A percentile compares a stretch with the other conserved stretches of the same genome.
Conservation (phyloP, 106 monocot genomes). For the Iris macrosiphon region DNA sequence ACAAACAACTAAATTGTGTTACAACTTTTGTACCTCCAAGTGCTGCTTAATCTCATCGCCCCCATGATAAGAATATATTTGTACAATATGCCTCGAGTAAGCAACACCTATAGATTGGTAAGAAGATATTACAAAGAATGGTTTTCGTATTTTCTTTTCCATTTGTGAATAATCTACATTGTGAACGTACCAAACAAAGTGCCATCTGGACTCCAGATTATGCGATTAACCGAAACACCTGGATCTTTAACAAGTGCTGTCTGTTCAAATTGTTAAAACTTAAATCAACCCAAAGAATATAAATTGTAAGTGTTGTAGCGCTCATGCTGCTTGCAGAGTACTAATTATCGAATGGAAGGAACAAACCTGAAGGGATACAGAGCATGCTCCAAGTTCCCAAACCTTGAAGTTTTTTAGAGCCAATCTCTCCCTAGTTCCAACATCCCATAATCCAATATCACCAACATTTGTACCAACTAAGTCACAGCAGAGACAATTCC, state of each 20-base stretch:
- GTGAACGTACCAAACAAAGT: slow-evolving; percentile 42
- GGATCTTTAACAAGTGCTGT: slow-evolving; percentile 57
- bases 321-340: neutral
- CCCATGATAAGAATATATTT: slow-evolving; percentile 69
- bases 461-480: slow-evolving; percentile 65
- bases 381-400: slow-evolving; percentile 46
- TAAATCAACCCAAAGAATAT: neutral
- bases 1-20: neutral
- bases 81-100: slow-evolving; percentile 48
- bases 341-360: neutral
- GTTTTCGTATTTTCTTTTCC: too few species aligned
- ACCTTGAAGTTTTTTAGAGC: slow-evolving; percentile 44
- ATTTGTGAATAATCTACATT: too few species aligned
- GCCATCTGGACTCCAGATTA: slow-evolving; percentile 67
- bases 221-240: slow-evolving; percentile 46
- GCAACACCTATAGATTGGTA: slow-evolving; percentile 52
- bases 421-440: slow-evolving; percentile 48
- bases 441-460: slow-evolving; percentile 57
- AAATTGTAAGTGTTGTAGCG: slow-evolving; percentile 1
- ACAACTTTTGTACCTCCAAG: slow-evolving; percentile 46
- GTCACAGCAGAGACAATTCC: neutral
- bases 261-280: slow-evolving; percentile 15
- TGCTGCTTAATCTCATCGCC: slow-evolving; percentile 67
- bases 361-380: slow-evolving; percentile 43
- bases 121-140: neutral